phyloP scores from a whole-genome alignment of 2,329 filamentous ascomycete genomes.

The Colletotrichum liaoningense region DNA sequence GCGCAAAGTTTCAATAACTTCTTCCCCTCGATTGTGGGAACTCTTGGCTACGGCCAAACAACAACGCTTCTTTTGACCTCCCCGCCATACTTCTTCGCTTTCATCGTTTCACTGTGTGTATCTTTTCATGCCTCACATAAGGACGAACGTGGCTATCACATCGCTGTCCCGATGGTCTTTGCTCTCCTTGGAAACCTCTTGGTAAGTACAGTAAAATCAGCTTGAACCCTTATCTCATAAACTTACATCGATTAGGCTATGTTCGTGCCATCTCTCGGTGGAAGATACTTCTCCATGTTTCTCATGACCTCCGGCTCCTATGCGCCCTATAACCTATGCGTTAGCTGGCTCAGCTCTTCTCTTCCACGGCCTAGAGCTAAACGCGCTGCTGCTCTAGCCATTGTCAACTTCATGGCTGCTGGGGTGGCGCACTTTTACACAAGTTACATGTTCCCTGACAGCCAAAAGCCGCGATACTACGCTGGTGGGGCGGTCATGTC shows the following conservation, averaged over 20 bases:
- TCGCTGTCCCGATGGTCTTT: conserved; percentile 60
- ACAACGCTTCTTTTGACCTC: conserved; percentile 65
- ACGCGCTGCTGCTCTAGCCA: conserved; percentile 46
- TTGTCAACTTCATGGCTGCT: conserved; percentile 46
- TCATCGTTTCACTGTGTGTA: conserved; percentile 67
- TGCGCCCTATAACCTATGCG: conserved; percentile 45
- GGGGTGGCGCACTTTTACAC: conserved; percentile 45
- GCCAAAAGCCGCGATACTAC: conserved; percentile 44
- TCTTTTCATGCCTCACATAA: conserved; percentile 71
- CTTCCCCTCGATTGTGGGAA: conserved; percentile 64
- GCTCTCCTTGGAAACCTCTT: conserved; percentile 47
- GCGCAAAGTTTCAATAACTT: conserved; percentile 50
- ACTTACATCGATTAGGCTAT: conserved; percentile 7
- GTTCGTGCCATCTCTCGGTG: conserved; percentile 24
- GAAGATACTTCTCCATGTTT: conserved; percentile 40
- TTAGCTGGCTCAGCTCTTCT: conserved; percentile 47
- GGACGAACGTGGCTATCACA: conserved; percentile 71
- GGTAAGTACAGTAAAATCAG: neutral
- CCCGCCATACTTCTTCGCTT: conserved; percentile 66
- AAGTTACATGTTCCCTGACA: conserved; percentile 44
- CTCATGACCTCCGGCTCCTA: conserved; percentile 46
- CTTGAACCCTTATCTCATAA: neutral
- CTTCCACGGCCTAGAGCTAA: conserved; percentile 48
- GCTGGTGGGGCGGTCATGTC: conserved; percentile 43
- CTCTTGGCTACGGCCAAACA: conserved; percentile 64